These are phyloP conservation scores for Claviceps fusiformis DNA, from an alignment of 2,329 filamentous ascomycete species.

Conservation along the genomic window DNA sequence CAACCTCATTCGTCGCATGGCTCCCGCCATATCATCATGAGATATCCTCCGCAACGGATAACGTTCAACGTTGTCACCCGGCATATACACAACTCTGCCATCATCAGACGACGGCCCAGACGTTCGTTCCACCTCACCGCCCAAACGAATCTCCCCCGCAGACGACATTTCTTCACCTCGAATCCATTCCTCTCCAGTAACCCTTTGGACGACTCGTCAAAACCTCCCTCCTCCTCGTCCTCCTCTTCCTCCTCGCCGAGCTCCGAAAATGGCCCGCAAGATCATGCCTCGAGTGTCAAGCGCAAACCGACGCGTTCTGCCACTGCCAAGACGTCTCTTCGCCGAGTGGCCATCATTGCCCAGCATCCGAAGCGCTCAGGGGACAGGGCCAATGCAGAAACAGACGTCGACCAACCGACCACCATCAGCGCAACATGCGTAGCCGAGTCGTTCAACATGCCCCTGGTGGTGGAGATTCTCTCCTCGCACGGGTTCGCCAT, in stretches of 20 bases:
- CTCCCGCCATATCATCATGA: constrained; percentile 17
- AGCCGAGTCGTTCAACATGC: constrained; percentile 52
- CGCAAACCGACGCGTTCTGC: constrained; percentile 32
- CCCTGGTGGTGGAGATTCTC: constrained; percentile 41
- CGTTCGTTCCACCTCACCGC: constrained; percentile 34
- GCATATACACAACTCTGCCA: constrained; percentile 16
- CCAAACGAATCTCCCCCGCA: constrained; percentile 32
- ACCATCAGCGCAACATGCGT: constrained; percentile 47
- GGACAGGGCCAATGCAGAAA: constrained; percentile 13
- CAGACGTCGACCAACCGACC: constrained; percentile 25
- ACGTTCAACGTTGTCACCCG: constrained; percentile 17
- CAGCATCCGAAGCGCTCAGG: constrained; percentile 40
- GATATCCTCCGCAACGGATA: constrained; percentile 18
- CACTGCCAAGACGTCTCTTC: constrained; percentile 57
- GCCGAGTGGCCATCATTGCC: constrained; percentile 75
- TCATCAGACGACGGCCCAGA: constrained; percentile 13
- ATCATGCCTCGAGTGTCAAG: constrained; percentile 21
- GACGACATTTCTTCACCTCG: constrained; percentile 53
- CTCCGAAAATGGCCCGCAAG: neutral
- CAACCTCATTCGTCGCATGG: constrained; percentile 9
- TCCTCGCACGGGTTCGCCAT: constrained; percentile 45
- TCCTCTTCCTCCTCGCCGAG: constrained; percentile 1
- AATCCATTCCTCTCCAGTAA: constrained; percentile 37
- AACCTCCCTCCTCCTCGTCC: constrained; percentile 4
- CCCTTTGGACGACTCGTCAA: constrained; percentile 9